Base-by-base conservation (phyloP, 148 eudicot species). In the Camellia japonica region DNA sequence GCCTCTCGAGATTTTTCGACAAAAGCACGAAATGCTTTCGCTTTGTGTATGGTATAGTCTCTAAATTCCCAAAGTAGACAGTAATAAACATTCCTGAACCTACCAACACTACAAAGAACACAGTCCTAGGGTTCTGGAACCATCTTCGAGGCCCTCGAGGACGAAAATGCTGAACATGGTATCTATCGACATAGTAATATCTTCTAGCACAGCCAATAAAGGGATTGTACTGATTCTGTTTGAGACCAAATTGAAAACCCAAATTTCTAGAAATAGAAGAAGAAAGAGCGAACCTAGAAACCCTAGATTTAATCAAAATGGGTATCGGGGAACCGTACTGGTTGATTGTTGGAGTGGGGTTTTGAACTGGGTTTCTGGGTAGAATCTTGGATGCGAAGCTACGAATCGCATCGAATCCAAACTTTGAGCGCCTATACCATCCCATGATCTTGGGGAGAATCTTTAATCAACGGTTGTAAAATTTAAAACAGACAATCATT, bases 1-100 rank as follows among this genome's bases (percentile, higher is more conserved):
- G 63, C 46, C 82, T 90, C 82, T 93, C 97, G 0, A 86, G 42
- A 23, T 19, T 51, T 73, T 59, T 84, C 8, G 94, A 85, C 68
- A 93, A 60, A 55, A 93, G 82, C 69, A 93, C 88, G 71, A 91
- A 84, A 85, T 93, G 97, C 66, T 82, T 91, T 51, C 97, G 80
- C 42, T 91, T 93, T 19, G 97, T 93, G 67, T 91, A 93, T 2
- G 94, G 97, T 0, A 93, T 82, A 38, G 91, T 82, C 80, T 93
- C 97, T 20, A 80, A 80, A 63, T 91, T 85, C 16, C 93, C 94
- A 80, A 75, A 86, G 58, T 90, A 93, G 4, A 93, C 19, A 30
- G 91, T 86, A 3, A 91, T 68, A 12, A 79, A 81, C 63, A 80
- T 67, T 9, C 93, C 94, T 19, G 89, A 83, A 61, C 92, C 86